Evolutionary conservation across 768 basidiomycete species (phyloP).

Genomic region (Sporobolomyces pararoseus): DNA sequence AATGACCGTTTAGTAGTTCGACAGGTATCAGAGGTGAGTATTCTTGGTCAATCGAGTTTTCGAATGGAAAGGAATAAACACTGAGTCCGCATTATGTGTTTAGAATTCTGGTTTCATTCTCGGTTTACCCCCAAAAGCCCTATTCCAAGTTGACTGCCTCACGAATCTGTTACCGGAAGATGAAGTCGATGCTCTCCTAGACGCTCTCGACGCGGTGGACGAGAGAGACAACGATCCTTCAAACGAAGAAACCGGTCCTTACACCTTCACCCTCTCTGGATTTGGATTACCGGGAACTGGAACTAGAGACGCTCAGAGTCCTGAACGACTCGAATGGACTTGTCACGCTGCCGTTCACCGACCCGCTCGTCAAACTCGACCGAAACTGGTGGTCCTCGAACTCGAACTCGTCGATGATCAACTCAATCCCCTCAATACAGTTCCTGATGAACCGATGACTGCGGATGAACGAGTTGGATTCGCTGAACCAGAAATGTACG

Average conservation of each 20-base stretch:
- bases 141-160: slow-evolving; percentile 70
- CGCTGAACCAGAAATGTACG: slow-evolving; percentile 26
- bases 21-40: slow-evolving; percentile 71
- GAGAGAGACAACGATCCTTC: slow-evolving; percentile 54
- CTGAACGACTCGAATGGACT: slow-evolving; percentile 57
- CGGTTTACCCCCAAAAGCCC: slow-evolving; percentile 65
- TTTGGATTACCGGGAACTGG: slow-evolving; percentile 64
- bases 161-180: slow-evolving; percentile 64
- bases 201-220: slow-evolving; percentile 66
- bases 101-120: slow-evolving; percentile 73
- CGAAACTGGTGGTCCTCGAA: slow-evolving; percentile 57
- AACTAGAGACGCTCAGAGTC: slow-evolving; percentile 44
- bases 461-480: slow-evolving; percentile 29
- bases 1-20: slow-evolving; percentile 62
- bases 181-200: slow-evolving; percentile 66
- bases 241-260: slow-evolving; percentile 51
- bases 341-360: slow-evolving; percentile 69
- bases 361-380: slow-evolving; percentile 45
- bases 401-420: slow-evolving; percentile 71
- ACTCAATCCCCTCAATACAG: slow-evolving; percentile 61
- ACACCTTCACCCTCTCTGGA: slow-evolving; percentile 68
- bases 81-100: not conserved
- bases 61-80: not conserved
- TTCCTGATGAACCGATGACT: slow-evolving; percentile 17
- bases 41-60: not conserved